Conservation (phyloP, 1,139 yeast species). For the Casaregolazyma lundiana region DNA sequence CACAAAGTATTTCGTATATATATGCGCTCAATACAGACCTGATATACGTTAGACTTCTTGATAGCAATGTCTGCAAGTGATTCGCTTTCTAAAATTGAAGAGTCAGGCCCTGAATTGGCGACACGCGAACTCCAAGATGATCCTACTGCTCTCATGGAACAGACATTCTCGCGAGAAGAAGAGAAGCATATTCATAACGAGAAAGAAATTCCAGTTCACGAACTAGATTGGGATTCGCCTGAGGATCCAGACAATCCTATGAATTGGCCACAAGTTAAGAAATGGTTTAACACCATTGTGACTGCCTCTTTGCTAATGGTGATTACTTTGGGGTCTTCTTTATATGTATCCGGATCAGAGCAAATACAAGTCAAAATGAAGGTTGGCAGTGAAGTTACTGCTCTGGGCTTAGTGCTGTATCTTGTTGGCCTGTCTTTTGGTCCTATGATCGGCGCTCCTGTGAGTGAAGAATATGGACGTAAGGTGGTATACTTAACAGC, state of each 20-base stretch:
- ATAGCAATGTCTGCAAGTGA: too few relatives aligned
- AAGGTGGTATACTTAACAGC: constrained; percentile 48
- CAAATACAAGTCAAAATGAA: constrained; percentile 21
- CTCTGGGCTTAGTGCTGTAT: constrained; percentile 52
- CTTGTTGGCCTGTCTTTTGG: constrained; percentile 54
- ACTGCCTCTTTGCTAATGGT: constrained; percentile 31
- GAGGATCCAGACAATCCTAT: constrained; percentile 43
- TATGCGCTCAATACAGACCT: too few relatives aligned
- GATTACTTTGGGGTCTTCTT: constrained; percentile 35
- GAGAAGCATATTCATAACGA: too few relatives aligned
- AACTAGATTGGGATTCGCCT: constrained; percentile 33
- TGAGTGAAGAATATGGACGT: constrained; percentile 53
- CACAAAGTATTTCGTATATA: too few relatives aligned
- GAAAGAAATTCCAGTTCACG: constrained; percentile 2
- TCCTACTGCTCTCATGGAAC: too few relatives aligned
- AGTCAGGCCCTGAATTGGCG: too few relatives aligned
- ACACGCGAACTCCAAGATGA: too few relatives aligned
- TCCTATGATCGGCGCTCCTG: constrained; percentile 50
- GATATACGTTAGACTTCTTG: too few relatives aligned
- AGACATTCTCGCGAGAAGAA: too few relatives aligned
- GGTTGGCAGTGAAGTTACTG: constrained; percentile 27
- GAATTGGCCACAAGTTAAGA: constrained; percentile 36
- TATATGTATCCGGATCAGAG: constrained; percentile 30
- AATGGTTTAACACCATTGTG: constrained; percentile 26
- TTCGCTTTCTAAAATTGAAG: too few relatives aligned